These are phyloP conservation scores for Chenopodium suecicum DNA, from an alignment of 148 eudicot genomes.

Conservation along the genomic window DNA sequence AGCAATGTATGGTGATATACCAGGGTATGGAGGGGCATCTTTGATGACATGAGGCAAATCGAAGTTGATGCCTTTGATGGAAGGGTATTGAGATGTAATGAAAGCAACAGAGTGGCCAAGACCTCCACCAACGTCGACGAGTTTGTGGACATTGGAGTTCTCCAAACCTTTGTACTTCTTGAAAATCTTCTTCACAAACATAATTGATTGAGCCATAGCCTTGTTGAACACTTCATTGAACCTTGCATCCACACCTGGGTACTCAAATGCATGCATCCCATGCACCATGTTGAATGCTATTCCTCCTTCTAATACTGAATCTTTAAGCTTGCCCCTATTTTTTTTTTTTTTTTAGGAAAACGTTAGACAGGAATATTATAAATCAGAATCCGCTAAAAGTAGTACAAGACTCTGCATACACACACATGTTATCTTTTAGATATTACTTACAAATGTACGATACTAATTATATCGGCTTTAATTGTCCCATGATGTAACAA, in stretches of 20 bases:
- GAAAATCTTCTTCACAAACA: slow-evolving; percentile 21
- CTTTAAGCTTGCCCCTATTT: slow-evolving; percentile 27
- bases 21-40: slow-evolving; percentile 25
- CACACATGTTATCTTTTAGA: too few species aligned
- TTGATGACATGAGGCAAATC: slow-evolving; percentile 37
- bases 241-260: slow-evolving; percentile 25
- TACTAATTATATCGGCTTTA: too few species aligned
- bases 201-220: slow-evolving; percentile 21
- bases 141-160: background rate
- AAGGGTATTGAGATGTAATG: slow-evolving; percentile 32
- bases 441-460: too few species aligned
- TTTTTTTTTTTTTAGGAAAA: too few species aligned
- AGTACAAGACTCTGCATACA: too few species aligned
- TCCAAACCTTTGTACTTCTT: slow-evolving; percentile 31
- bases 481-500: too few species aligned
- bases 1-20: slow-evolving; percentile 9
- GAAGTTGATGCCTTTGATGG: slow-evolving; percentile 28
- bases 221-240: slow-evolving; percentile 36
- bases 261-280: slow-evolving; percentile 37
- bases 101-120: slow-evolving; percentile 20
- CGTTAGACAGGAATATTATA: too few species aligned
- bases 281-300: slow-evolving; percentile 34
- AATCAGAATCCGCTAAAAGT: too few species aligned
- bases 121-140: slow-evolving; percentile 38
- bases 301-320: slow-evolving; percentile 31